These are phyloP conservation scores for Amphibolis antarctica DNA, from an alignment of 106 monocot genomes.

Conservation along the genomic window DNA sequence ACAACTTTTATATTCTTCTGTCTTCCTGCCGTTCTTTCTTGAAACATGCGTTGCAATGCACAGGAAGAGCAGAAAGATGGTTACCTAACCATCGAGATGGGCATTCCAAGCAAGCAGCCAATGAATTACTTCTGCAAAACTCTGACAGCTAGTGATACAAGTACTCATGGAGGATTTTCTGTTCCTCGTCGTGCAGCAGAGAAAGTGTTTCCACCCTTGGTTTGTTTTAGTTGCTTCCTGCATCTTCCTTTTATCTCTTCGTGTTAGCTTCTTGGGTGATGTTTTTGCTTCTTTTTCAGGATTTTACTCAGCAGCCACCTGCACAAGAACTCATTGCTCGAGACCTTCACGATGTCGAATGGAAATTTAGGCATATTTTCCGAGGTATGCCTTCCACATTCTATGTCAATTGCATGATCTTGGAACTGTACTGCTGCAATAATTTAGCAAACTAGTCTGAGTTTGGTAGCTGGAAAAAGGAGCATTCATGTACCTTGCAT, in stretches of 20 bases:
- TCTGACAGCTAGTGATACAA: constrained; percentile 95
- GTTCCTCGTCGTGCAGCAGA: constrained; percentile 96
- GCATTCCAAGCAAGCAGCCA: constrained; percentile 83
- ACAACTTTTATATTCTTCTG: neutral
- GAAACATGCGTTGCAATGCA: neutral
- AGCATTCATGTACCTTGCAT: too few species aligned
- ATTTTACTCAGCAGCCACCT: constrained; percentile 68
- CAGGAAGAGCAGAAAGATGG: constrained; percentile 90
- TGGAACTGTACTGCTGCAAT: neutral
- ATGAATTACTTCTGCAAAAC: constrained; percentile 99
- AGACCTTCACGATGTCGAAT: constrained; percentile 68
- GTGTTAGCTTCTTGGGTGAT: neutral
- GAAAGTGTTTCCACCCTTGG: constrained; percentile 96
- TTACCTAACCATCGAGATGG: constrained; percentile 79
- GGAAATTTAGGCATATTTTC: constrained; percentile 82
- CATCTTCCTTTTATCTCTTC: neutral
- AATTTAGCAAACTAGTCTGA: too few species aligned
- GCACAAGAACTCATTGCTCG: constrained; percentile 69
- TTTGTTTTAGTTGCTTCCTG: constrained; percentile 11
- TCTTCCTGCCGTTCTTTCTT: neutral
- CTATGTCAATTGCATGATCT: neutral
- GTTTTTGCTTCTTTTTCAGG: constrained; percentile 23
- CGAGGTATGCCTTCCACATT: constrained; percentile 29
- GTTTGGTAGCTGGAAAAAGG: too few species aligned
- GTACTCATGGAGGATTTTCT: constrained; percentile 97